Evolutionary conservation across 2,329 filamentous ascomycete species (phyloP).

Genomic region (Fusarium oxysporum): DNA sequence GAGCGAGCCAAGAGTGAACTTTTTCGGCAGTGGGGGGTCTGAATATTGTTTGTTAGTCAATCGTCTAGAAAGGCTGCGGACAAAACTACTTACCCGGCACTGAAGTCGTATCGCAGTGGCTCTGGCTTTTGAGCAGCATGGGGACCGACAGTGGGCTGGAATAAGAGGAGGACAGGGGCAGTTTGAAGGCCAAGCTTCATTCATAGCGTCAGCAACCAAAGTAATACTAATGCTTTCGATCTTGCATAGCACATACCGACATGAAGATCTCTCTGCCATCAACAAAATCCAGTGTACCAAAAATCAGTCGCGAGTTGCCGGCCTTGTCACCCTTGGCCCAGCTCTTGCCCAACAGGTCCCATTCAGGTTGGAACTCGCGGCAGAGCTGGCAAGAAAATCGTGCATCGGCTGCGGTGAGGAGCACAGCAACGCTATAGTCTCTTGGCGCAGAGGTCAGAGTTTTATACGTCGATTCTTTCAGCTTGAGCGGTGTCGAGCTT

Average conservation of each 20-base stretch:
- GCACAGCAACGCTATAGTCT: constrained; percentile 84
- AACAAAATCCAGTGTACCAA: constrained; percentile 87
- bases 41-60: not conserved
- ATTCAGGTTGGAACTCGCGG: constrained; percentile 92
- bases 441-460: constrained; percentile 81
- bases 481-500: constrained; percentile 75
- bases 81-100: constrained; percentile 70
- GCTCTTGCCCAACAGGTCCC: constrained; percentile 85
- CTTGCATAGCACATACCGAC: constrained; percentile 66
- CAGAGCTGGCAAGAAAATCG: constrained; percentile 89
- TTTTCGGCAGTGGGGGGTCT: constrained; percentile 82
- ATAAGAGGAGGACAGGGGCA: constrained; percentile 88
- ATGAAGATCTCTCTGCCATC: constrained; percentile 88
- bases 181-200: constrained; percentile 93
- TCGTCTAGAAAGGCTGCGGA: too few species aligned
- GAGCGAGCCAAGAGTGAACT: constrained; percentile 81
- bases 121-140: constrained; percentile 76
- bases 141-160: constrained; percentile 85
- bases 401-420: constrained; percentile 87
- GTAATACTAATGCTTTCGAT: not conserved
- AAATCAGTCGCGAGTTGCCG: constrained; percentile 78
- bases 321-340: constrained; percentile 88
- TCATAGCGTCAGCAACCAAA: constrained; percentile 22
- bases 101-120: constrained; percentile 87
- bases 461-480: constrained; percentile 80